A percentile compares a stretch with the other conserved stretches of the same genome.
These are phyloP conservation scores for Larix kaempferi DNA, from an alignment of 75 land plant species.

Conservation along the genomic window DNA sequence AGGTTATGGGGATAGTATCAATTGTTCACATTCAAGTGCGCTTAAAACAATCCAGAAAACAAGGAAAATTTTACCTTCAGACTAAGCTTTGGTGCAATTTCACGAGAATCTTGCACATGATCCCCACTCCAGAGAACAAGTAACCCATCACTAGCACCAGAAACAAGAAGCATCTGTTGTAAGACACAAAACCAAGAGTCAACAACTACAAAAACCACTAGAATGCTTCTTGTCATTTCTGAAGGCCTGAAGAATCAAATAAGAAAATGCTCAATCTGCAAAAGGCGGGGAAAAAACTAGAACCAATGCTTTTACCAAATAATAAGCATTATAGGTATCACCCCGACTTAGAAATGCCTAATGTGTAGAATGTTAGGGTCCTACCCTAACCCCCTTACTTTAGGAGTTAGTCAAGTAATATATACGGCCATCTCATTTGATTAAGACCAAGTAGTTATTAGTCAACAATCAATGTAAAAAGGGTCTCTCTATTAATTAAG, in stretches of 20 bases:
- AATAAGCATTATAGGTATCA: background rate
- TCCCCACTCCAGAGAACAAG: constrained; percentile 95
- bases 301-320: background rate
- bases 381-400: too few relatives aligned
- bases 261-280: background rate
- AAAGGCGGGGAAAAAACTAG: background rate
- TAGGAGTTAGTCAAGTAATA: too few relatives aligned
- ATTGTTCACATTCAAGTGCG: background rate
- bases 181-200: background rate
- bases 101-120: constrained; percentile 84
- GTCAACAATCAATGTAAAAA: too few relatives aligned
- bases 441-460: too few relatives aligned
- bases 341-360: too few relatives aligned
- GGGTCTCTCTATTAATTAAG: too few relatives aligned
- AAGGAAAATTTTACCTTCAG: constrained; percentile 53
- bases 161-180: constrained; percentile 79
- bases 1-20: background rate
- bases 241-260: background rate
- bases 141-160: constrained; percentile 95
- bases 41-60: background rate
- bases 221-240: background rate
- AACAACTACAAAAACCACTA: background rate
- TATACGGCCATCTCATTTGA: too few relatives aligned
- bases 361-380: too few relatives aligned
- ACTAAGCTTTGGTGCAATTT: constrained; percentile 91